Evolutionary conservation across 1,284 basidiomycete genomes (phyloP).

Genomic region (Marasmius sp.): DNA sequence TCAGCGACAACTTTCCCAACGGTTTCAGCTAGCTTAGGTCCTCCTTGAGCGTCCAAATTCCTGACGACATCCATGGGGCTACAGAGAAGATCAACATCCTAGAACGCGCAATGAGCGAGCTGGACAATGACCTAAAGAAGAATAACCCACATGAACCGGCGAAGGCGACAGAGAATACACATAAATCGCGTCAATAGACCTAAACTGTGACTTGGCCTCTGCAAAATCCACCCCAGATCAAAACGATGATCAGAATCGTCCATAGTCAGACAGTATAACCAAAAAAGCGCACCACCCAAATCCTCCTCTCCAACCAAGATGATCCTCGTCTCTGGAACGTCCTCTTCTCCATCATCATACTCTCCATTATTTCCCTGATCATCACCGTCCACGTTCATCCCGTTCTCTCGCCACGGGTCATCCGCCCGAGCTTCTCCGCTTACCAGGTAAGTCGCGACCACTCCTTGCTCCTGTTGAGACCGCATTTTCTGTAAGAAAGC

Average conservation of each 20-base stretch:
- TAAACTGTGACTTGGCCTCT: conserved; percentile 54
- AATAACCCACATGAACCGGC: conserved; percentile 49
- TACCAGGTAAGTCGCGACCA: conserved; percentile 67
- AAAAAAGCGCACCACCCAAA: conserved; percentile 52
- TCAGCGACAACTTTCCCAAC: conserved; percentile 54
- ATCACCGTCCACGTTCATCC: conserved; percentile 23
- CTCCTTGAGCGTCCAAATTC: conserved; percentile 46
- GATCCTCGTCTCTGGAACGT: conserved; percentile 43
- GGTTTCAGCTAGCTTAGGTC: conserved; percentile 37
- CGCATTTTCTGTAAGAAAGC: conserved; percentile 47
- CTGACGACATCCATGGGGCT: conserved; percentile 48
- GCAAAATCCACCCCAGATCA: not conserved
- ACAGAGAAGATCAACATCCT: conserved; percentile 66
- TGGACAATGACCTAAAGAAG: not conserved
- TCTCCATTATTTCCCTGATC: conserved; percentile 17
- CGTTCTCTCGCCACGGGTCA: conserved; percentile 23
- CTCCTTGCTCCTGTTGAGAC: conserved; percentile 33
- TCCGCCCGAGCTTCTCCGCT: conserved; percentile 45
- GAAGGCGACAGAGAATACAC: conserved; percentile 69
- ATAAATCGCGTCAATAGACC: conserved; percentile 50
- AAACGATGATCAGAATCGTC: not conserved
- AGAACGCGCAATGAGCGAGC: not conserved
- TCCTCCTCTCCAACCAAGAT: conserved; percentile 57
- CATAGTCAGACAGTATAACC: not conserved
- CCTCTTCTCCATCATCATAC: conserved; percentile 36